Evolutionary conservation across 371 early-diverging fungal genomes (phyloP).

Genomic region (Mucor sp.): DNA sequence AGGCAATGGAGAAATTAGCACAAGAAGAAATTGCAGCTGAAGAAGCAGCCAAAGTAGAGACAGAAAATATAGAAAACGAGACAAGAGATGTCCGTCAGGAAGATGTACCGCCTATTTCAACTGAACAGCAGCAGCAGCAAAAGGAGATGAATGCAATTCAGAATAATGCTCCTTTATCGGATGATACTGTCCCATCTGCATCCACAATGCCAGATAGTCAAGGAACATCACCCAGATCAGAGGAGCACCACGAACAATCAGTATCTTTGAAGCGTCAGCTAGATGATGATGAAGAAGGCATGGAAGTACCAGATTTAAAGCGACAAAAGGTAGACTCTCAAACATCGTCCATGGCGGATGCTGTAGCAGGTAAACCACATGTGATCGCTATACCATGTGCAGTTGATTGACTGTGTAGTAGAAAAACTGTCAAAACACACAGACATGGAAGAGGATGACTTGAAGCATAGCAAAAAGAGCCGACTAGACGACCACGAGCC

Average conservation of each 20-base stretch:
- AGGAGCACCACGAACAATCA: background rate
- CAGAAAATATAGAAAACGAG: constrained; percentile 5
- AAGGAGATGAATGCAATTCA: background rate
- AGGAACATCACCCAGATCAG: too few relatives aligned
- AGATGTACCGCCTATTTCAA: background rate
- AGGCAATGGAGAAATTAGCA: background rate
- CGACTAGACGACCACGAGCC: background rate
- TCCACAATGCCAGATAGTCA: background rate
- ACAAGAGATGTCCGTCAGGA: background rate
- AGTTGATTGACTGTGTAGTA: background rate
- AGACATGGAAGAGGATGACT: background rate
- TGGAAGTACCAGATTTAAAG: background rate
- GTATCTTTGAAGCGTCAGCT: background rate
- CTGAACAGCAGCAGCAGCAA: background rate
- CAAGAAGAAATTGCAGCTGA: background rate
- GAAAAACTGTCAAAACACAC: background rate
- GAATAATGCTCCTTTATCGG: background rate
- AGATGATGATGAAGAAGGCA: constrained; percentile 1
- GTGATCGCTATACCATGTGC: too few relatives aligned
- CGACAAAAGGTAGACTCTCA: constrained; percentile 1
- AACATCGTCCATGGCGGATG: background rate
- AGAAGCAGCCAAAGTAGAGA: background rate
- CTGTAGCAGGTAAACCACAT: background rate
- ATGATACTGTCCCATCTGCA: background rate
- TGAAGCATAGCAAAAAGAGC: background rate